Percentiles rank a stretch among this genome's conserved stretches.
phyloP scores from a whole-genome alignment of 163 green algal species.

The Smithsoniella earleae region DNA sequence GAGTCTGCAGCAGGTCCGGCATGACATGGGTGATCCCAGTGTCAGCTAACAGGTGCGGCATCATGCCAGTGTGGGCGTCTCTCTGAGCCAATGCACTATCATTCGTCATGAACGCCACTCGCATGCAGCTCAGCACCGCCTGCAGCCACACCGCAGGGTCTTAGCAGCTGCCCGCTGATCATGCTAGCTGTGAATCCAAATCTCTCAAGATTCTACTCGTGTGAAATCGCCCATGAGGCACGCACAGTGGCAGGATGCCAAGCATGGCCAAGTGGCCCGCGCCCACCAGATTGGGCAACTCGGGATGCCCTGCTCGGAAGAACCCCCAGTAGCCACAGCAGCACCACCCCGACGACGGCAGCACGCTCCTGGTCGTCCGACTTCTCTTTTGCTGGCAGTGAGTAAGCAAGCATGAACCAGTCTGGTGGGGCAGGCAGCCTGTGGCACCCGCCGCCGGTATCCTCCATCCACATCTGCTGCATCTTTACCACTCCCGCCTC shows the following conservation, averaged over 20 bases:
- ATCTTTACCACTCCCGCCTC: neutral
- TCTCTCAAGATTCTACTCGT: neutral
- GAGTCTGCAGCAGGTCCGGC: neutral
- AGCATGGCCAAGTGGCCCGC: too few relatives aligned
- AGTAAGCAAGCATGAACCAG: constrained; percentile 8
- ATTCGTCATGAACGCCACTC: neutral
- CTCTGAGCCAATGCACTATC: neutral
- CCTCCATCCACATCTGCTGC: constrained; percentile 9
- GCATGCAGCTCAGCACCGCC: neutral
- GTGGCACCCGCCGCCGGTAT: neutral
- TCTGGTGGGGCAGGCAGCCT: constrained; percentile 16
- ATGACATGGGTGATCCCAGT: neutral
- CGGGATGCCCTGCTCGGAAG: too few relatives aligned
- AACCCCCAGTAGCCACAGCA: constrained; percentile 6
- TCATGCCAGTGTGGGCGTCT: constrained; percentile 2
- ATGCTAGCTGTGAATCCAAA: neutral
- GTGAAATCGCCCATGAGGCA: neutral
- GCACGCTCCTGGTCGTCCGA: neutral
- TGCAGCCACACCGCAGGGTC: neutral
- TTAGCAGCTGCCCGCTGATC: neutral
- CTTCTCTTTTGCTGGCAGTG: neutral
- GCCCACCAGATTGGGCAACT: too few relatives aligned
- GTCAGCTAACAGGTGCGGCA: neutral
- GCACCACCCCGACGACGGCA: neutral
- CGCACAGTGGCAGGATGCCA: neutral